These are phyloP conservation scores for Fusarium duplospermum DNA, from an alignment of 2,329 filamentous ascomycete genomes.

Conservation along the genomic window DNA sequence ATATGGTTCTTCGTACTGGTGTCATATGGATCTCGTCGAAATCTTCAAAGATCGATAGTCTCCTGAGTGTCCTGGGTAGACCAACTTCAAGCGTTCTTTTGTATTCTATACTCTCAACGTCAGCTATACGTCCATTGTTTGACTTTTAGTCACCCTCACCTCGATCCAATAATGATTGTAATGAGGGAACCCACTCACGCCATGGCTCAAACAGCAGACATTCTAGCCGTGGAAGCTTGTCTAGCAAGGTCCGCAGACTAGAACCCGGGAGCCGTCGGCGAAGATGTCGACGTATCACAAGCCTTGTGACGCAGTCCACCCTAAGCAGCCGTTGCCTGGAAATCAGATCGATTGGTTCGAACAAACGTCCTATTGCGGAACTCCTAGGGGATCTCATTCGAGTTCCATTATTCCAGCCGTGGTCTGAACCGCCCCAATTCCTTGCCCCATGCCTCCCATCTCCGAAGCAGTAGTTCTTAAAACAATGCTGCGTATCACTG, in stretches of 20 bases:
- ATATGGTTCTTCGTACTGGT: not conserved
- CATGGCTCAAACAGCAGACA: not conserved
- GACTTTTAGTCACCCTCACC: not conserved
- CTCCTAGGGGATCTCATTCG: not conserved
- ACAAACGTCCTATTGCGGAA: not conserved
- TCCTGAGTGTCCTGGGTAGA: not conserved
- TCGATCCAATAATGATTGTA: not conserved
- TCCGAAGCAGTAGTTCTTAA: not conserved
- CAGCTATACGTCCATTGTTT: not conserved
- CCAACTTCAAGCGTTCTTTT: not conserved
- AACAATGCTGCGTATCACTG: not conserved
- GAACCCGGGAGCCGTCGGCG: not conserved
- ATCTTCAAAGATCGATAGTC: slow-evolving; percentile 1
- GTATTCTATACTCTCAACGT: not conserved
- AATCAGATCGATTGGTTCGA: not conserved
- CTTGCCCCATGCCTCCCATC: not conserved
- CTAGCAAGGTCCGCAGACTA: not conserved
- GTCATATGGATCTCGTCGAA: not conserved
- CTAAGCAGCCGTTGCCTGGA: not conserved
- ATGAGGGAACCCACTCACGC: not conserved
- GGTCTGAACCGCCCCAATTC: not conserved
- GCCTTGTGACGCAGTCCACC: not conserved
- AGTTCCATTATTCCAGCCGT: not conserved
- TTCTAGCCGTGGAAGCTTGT: not conserved
- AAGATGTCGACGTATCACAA: not conserved